Base-by-base conservation (phyloP, 2,329 filamentous ascomycete genomes). In the Colletotrichum sp. region DNA sequence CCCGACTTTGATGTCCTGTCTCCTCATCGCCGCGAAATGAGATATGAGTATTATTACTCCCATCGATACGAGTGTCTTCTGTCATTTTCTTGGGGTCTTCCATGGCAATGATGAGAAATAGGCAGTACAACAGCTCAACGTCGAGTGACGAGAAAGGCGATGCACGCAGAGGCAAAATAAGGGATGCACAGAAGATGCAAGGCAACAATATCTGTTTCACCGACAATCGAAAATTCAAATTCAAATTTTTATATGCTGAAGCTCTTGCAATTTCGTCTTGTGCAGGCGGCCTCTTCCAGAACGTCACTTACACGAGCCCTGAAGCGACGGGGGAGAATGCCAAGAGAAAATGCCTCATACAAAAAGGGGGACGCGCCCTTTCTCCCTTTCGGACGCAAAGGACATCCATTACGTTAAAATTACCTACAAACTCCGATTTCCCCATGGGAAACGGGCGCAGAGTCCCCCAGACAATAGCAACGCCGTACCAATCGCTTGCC, bases 331-430 rank as follows among this genome's bases (percentile, higher is more conserved):
- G 38, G 18, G 16, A 16, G 48, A 32, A 52, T 30, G 71, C 67
- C 71, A 74, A 71, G 71, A 16, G n/a, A 73, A 74, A 71, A 71
- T 71, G 67, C 58, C 67, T 71, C 71, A 74, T 74, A 74, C 71
- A 71, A 71, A 52, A 68, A 58, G 28, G 36, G 58, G 6, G 24
- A 65, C 30, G 43, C 30, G 21, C n/a, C 30, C 58, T 10, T 16
- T 24, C 57, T 55, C 67, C 16, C 24, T 38, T 65, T 30, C 15
- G 43, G 43, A 15, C 24, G n/a, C 32, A 13, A 65, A 64, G 58
- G 58, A n/a, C 71, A 58, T 15, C 26, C 16, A 71, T 74, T 71
- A 74, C 67, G 67, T 74, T 74, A 74, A 65, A 71, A 58, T 74
- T 74, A 71, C 67, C 43, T 64, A 74, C 67, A 21, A 55, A 18